These are phyloP conservation scores for Magnaporthiopsis incrustans DNA, from an alignment of 2,329 filamentous ascomycete species.

Conservation along the genomic window DNA sequence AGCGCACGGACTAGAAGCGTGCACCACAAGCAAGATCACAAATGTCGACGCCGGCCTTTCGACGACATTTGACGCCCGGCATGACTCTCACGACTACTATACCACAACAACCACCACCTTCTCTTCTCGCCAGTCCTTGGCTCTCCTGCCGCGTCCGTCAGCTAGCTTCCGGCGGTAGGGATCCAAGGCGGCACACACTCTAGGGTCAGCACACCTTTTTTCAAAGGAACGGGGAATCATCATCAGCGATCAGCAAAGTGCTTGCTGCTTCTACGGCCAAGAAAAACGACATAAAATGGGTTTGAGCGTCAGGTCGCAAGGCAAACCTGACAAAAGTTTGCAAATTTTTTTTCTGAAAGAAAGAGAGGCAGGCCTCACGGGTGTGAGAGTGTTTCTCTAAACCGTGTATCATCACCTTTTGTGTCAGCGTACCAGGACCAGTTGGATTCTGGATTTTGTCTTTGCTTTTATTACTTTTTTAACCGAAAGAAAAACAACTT, in stretches of 20 bases:
- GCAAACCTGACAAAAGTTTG: neutral
- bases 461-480: slow-evolving; percentile 3
- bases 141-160: neutral
- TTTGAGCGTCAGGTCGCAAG: neutral
- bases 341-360: neutral
- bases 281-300: neutral
- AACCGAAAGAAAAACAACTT: neutral
- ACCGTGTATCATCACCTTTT: neutral
- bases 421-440: neutral
- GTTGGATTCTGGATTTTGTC: neutral
- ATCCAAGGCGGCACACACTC: neutral
- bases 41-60: slow-evolving; percentile 9
- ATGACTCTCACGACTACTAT: slow-evolving; percentile 23
- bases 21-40: slow-evolving; percentile 1
- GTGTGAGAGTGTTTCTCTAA: neutral
- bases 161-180: neutral
- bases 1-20: slow-evolving; percentile 43
- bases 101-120: slow-evolving; percentile 6
- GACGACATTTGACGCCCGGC: slow-evolving; percentile 26
- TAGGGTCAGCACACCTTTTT: neutral
- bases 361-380: neutral
- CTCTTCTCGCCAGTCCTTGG: neutral
- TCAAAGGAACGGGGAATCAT: neutral
- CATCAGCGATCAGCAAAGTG: neutral
- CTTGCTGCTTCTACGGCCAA: neutral